Evolutionary conservation across 2,329 filamentous ascomycete species (phyloP), one percentile per base, ranked within the genome.

Genomic region (Monosporascus cannonballus): DNA sequence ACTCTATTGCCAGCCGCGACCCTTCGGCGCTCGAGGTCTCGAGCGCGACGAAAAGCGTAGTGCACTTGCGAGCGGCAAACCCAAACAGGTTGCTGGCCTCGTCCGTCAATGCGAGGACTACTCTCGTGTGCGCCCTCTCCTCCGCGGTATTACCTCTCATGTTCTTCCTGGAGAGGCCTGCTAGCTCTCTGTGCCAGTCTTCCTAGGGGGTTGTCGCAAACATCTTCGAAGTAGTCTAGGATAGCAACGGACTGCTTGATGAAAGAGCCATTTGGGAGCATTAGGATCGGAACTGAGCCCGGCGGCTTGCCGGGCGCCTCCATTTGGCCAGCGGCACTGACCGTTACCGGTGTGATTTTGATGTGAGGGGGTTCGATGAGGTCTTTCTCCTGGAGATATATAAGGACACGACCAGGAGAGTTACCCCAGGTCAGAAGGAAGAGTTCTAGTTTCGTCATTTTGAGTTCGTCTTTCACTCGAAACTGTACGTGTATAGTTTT

Each of bases 201-300:
- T 56, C 38, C n/a, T 54, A n/a, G 34, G 11, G 56, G 58, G 9
- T 55, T 52, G 17, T 59, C 57, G 46, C 57, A 63, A 20, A 62
- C 48, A 25, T 62, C 60, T 52, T 63, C 57, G 34, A 62, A 51
- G 50, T 61, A 63, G 2, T 62, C 56, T 3, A 63, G 41, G 15
- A 63, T 62, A 7, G 59, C 60, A n/a, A 61, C 14, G 3, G 60
- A 60, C 44, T 61, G 57, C 44, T 55, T 59, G 38, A 63, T 61
- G 36, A 54, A 56, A n/a, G 46, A 55, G 2, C 57, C 61, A 30
- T 59, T 49, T 15, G 56, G 56, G 11, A 62, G 44, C 18, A 39
- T 18, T 17, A 63, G 53, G 24, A 61, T 55, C 9, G 60, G 61
- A 1, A 58, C 51, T 9, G 50, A 52, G 1, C 61, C 61, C 14